Conservation (phyloP, 1,139 yeast genomes). For the Suhomyces kunorum region DNA sequence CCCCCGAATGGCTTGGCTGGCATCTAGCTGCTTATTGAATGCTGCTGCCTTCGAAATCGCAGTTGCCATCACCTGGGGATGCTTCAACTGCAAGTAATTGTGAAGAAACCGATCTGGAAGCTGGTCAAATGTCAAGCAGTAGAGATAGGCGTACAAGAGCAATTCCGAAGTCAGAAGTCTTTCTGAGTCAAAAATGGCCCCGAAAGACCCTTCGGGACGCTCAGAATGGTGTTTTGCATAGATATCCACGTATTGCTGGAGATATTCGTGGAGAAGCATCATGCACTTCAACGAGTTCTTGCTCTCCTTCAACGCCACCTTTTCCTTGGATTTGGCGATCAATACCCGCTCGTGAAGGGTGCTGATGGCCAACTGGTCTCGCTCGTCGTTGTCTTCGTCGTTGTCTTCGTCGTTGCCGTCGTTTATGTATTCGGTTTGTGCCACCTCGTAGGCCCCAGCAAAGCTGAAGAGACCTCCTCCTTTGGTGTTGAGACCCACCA, state of each 20-base stretch:
- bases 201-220: constrained; percentile 10
- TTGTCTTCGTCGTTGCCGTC: constrained; percentile 26
- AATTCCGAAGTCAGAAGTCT: constrained; percentile 31
- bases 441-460: constrained; percentile 16
- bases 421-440: constrained; percentile 33
- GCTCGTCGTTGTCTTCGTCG: constrained; percentile 22
- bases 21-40: constrained; percentile 12
- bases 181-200: constrained; percentile 21
- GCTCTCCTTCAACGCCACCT: constrained; percentile 48
- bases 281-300: constrained; percentile 55
- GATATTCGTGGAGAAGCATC: constrained; percentile 36
- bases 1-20: constrained; percentile 18
- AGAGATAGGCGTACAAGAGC: constrained; percentile 43
- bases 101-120: constrained; percentile 49
- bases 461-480: constrained; percentile 34
- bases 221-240: constrained; percentile 10
- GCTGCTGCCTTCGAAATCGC: constrained; percentile 13
- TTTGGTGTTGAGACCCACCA: constrained; percentile 40
- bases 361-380: constrained; percentile 47
- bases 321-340: constrained; percentile 44
- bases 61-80: constrained; percentile 25
- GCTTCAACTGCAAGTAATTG: constrained; percentile 31
- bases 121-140: constrained; percentile 32
- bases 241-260: constrained; percentile 21
- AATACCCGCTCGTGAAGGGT: constrained; percentile 53